Percentiles rank a stretch among this genome's conserved stretches.
Evolutionary conservation across 2,329 filamentous ascomycete species (phyloP).

Genomic region (Cryphonectria nitschkei): DNA sequence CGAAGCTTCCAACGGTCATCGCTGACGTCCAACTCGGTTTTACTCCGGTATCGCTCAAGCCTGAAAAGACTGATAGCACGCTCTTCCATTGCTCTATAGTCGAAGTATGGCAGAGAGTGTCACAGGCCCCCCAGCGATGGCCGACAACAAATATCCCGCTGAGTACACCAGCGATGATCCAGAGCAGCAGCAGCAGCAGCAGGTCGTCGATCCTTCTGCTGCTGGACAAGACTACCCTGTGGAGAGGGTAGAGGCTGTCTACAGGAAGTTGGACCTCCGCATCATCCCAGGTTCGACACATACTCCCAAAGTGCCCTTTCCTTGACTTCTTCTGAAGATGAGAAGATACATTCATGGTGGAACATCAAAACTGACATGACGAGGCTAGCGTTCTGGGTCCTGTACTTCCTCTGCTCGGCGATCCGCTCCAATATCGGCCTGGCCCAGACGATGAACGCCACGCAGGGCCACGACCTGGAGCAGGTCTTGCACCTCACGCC

Average conservation of each 20-base stretch:
- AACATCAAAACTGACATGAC: conserved; percentile 11
- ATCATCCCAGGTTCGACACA: conserved; percentile 58
- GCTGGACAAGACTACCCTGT: conserved; percentile 48
- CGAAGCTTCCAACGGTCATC: not conserved
- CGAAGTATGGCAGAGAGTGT: conserved; percentile 49
- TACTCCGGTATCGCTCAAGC: conserved; percentile 23
- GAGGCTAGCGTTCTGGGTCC: conserved; percentile 74
- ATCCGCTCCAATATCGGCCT: conserved; percentile 91
- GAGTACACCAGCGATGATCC: conserved; percentile 24
- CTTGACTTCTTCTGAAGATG: not conserved
- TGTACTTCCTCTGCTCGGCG: conserved; percentile 91
- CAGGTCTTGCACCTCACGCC: conserved; percentile 69
- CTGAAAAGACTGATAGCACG: conserved; percentile 54
- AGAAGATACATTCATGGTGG: not conserved
- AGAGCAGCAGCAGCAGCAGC: conserved; percentile 14
- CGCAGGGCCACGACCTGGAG: conserved; percentile 73
- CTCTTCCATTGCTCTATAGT: conserved; percentile 56
- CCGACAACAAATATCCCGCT: conserved; percentile 38
- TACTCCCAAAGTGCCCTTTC: not conserved
- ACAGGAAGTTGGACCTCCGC: conserved; percentile 60
- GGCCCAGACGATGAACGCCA: conserved; percentile 89
- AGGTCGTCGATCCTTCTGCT: conserved; percentile 17
- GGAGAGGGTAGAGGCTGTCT: conserved; percentile 58
- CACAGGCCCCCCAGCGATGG: conserved; percentile 36
- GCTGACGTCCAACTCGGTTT: not conserved